Base-by-base conservation (phyloP, 768 basidiomycete genomes). In the Mycena venus region DNA sequence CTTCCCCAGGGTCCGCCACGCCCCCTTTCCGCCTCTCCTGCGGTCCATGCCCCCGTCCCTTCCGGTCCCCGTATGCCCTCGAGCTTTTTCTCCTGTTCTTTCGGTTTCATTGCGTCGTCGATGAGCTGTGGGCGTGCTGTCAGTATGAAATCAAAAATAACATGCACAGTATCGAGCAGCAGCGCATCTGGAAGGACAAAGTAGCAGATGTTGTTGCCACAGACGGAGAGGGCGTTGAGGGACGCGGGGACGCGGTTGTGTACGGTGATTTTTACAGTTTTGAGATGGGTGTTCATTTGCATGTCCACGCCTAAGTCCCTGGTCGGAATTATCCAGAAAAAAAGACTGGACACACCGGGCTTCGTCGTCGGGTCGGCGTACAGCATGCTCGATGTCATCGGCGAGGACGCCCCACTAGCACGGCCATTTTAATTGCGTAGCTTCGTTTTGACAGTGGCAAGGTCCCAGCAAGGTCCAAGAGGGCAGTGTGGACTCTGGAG, bases 241-340 rank as follows among this genome's bases (percentile, higher is more conserved):
- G 95, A 87, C 31, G 92, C 86, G 5, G 97, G 95, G 68, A 97
- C 95, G 73, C 95, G 94, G 82, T 96, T 97, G 66, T 96, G 92
- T 34, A 92, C 89, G n/a, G 96, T 96, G 88, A 99, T 93, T 86
- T 98, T 99, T 77, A 99, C 95, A 59, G 96, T 96, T 88, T 99
- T 99, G 64, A 99, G 89, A 79, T 99, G 95, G 3, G 98, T 99
- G 87, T 99, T 99, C 98, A 99, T 99, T 81, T 98, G 96, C 90
- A 98, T 97, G 85, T 99, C 98, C 62, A 99, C 98, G 71, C 97
- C 98, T 99, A 83, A 8, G 21, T 5, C 27, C 19, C 47, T 17
- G 42, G 55, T 68, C 60, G 42, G 32, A 53, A 70, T 19, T 59
- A 32, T 60, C 7, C 11, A 36, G 60, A 58, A 72, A 42, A 42